phyloP scores from a whole-genome alignment of 768 basidiomycete species.

The Trametes gibbosa region DNA sequence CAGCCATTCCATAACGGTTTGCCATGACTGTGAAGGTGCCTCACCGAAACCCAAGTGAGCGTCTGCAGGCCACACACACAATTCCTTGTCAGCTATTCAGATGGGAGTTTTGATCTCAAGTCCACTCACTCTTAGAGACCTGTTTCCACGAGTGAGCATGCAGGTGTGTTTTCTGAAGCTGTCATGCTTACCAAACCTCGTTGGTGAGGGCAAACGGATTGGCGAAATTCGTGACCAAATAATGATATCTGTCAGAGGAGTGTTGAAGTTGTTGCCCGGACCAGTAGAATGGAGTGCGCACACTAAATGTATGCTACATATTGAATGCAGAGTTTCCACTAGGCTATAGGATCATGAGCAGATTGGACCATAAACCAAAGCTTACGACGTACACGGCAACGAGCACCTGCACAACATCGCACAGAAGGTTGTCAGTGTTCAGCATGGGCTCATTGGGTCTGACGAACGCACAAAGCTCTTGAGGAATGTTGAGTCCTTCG shows the following conservation, averaged over 20 bases:
- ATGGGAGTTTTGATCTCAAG: too few relatives aligned
- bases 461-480: background rate
- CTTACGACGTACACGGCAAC: too few relatives aligned
- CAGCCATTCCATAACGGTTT: background rate
- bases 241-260: background rate
- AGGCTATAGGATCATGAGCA: background rate
- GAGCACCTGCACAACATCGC: too few relatives aligned
- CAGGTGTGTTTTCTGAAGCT: background rate
- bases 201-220: background rate
- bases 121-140: background rate
- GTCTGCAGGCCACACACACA: too few relatives aligned
- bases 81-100: too few relatives aligned
- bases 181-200: background rate
- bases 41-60: background rate
- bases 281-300: background rate
- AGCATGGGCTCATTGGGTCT: too few relatives aligned
- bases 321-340: background rate
- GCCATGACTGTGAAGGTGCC: background rate
- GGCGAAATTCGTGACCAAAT: background rate
- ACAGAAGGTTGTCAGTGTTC: too few relatives aligned
- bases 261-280: background rate
- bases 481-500: background rate
- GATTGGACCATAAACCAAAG: too few relatives aligned
- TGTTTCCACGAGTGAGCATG: background rate
- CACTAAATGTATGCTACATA: background rate